phyloP scores from a whole-genome alignment of 2,329 filamentous ascomycete species.

The Penicillium sp. region DNA sequence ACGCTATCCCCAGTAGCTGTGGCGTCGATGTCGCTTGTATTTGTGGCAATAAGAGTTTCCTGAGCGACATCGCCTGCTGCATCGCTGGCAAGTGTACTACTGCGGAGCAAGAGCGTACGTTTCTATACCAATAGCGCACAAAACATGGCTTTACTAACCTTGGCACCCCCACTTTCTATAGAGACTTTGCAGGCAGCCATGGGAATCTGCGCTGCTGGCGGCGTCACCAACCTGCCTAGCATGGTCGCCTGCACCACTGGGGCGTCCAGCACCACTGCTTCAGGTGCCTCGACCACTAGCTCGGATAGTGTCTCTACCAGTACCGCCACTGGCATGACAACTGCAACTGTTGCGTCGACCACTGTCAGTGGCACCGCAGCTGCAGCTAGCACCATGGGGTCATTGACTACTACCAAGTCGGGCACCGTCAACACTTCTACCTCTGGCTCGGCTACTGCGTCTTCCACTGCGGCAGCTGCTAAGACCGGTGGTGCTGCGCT shows the following conservation, averaged over 20 bases:
- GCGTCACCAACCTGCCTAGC: constrained; percentile 37
- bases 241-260: constrained; percentile 30
- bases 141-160: not conserved
- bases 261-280: constrained; percentile 8
- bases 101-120: constrained; percentile 43
- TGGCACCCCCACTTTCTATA: constrained; percentile 10
- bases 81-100: constrained; percentile 45
- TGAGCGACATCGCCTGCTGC: constrained; percentile 52
- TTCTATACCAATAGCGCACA: not conserved
- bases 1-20: constrained; percentile 42
- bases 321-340: constrained; percentile 9
- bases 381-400: not conserved
- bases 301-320: constrained; percentile 7
- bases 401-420: constrained; percentile 4
- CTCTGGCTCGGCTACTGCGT: constrained; percentile 19
- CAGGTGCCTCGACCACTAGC: constrained; percentile 6
- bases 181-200: constrained; percentile 38
- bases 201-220: constrained; percentile 39
- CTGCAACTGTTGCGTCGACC: constrained; percentile 14
- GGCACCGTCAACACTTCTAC: not conserved
- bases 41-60: constrained; percentile 48
- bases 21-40: constrained; percentile 50
- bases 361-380: constrained; percentile 4
- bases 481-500: constrained; percentile 23
- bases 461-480: constrained; percentile 25